Conservation (phyloP, 371 early-diverging fungal species). For the Mucor sp. region DNA sequence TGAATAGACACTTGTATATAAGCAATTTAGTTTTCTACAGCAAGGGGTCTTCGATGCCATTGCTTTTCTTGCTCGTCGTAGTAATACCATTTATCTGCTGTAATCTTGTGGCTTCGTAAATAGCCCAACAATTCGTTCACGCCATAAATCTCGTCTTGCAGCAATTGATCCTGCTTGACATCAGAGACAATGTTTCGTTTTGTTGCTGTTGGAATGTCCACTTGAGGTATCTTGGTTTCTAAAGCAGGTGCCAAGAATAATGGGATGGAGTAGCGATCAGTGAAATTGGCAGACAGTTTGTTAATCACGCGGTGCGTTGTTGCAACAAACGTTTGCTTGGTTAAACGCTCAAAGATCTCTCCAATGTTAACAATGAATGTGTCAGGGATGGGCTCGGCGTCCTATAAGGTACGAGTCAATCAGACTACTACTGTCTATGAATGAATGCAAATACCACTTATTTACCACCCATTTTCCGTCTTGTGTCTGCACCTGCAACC, state of each 20-base stretch:
- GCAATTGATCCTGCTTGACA: constrained; percentile 35
- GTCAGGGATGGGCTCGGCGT: constrained; percentile 57
- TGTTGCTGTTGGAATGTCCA: constrained; percentile 5
- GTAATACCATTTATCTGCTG: constrained; percentile 34
- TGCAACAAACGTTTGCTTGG: constrained; percentile 52
- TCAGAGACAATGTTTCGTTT: constrained; percentile 24
- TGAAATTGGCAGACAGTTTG: constrained; percentile 39
- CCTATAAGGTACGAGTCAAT: constrained; percentile 13
- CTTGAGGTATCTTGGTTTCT: constrained; percentile 39
- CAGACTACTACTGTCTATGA: background rate
- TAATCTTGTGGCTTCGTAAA: constrained; percentile 30
- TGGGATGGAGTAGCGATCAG: constrained; percentile 56
- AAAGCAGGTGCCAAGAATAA: constrained; percentile 52
- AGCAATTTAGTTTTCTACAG: background rate
- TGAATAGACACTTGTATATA: background rate
- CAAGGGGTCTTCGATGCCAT: constrained; percentile 22
- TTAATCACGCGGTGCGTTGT: constrained; percentile 69
- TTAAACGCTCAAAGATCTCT: constrained; percentile 61
- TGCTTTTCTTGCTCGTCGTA: constrained; percentile 20
- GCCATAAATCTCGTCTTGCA: constrained; percentile 40
- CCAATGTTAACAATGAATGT: constrained; percentile 73
- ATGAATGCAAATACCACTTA: background rate
- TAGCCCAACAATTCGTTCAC: constrained; percentile 24
- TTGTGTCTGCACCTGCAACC: constrained; percentile 67
- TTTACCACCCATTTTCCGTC: constrained; percentile 58